These are phyloP conservation scores for Epichloe scottii DNA, from an alignment of 2,329 filamentous ascomycete genomes.

Conservation along the genomic window DNA sequence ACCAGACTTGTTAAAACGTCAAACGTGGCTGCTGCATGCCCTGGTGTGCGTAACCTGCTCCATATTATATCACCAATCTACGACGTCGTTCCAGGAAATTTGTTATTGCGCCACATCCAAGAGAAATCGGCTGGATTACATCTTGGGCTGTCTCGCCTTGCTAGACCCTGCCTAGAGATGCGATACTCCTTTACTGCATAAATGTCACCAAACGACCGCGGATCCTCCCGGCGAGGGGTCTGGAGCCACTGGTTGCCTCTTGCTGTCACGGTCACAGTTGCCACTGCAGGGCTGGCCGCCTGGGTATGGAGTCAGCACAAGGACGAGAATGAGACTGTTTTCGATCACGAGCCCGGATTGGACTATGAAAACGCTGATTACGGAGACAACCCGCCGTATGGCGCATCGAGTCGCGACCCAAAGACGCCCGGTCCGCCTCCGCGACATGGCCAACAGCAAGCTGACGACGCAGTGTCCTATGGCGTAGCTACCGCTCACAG, in stretches of 20 bases:
- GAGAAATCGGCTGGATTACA: not conserved
- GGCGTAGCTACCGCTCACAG: constrained; percentile 20
- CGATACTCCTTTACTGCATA: constrained; percentile 20
- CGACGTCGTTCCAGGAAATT: not conserved
- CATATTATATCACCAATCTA: not conserved
- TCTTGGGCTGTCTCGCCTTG: constrained; percentile 2
- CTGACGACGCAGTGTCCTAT: constrained; percentile 27
- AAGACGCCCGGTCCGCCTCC: constrained; percentile 22
- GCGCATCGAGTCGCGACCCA: constrained; percentile 25
- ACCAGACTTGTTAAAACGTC: not conserved
- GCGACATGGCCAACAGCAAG: constrained; percentile 10
- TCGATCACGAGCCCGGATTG: constrained; percentile 37
- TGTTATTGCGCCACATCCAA: not conserved
- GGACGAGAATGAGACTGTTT: constrained; percentile 58
- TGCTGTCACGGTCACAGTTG: constrained; percentile 73
- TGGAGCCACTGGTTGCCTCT: constrained; percentile 85
- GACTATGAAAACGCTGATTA: constrained; percentile 38
- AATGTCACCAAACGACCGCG: constrained; percentile 47
- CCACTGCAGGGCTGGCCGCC: constrained; percentile 72
- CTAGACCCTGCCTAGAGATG: constrained; percentile 18
- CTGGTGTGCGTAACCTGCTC: not conserved
- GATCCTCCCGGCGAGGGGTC: constrained; percentile 46
- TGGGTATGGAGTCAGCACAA: constrained; percentile 90
- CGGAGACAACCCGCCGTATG: constrained; percentile 39
- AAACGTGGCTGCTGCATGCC: not conserved